These are phyloP conservation scores for Priceomyces haplophilus DNA, from an alignment of 805 yeast species.

Conservation along the genomic window DNA sequence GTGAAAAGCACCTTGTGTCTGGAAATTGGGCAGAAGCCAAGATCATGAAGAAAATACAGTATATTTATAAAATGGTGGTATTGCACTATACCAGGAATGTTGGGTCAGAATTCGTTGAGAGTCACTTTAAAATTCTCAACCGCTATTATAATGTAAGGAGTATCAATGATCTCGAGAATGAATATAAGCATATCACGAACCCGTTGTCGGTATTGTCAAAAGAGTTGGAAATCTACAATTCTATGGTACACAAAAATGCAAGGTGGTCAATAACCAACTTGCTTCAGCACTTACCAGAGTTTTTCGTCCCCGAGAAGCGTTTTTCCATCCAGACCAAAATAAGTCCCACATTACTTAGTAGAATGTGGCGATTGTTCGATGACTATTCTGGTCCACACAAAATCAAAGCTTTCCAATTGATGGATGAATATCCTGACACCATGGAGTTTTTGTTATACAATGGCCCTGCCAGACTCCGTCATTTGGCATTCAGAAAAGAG, in stretches of 20 bases:
- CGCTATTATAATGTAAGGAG: slow-evolving; percentile 23
- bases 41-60: slow-evolving; percentile 18
- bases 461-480: slow-evolving; percentile 16
- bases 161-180: slow-evolving; percentile 11
- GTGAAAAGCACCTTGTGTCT: slow-evolving; percentile 30
- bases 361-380: slow-evolving; percentile 16
- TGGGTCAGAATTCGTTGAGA: slow-evolving; percentile 11
- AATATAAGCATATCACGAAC: slow-evolving; percentile 11
- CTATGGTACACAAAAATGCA: slow-evolving; percentile 4
- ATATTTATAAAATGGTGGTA: slow-evolving; percentile 27
- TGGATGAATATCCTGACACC: slow-evolving; percentile 34
- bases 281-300: slow-evolving; percentile 22
- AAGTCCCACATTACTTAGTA: slow-evolving; percentile 14
- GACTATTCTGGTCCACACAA: slow-evolving; percentile 16
- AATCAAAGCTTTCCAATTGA: slow-evolving; percentile 22
- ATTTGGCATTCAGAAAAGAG: slow-evolving; percentile 19
- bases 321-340: slow-evolving; percentile 23
- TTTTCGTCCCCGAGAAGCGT: slow-evolving; percentile 30
- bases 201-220: slow-evolving; percentile 11
- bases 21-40: slow-evolving; percentile 30
- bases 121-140: slow-evolving; percentile 21
- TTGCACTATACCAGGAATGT: slow-evolving; percentile 14
- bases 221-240: slow-evolving; percentile 13
- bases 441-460: slow-evolving; percentile 27
- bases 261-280: slow-evolving; percentile 12